Conservation (phyloP, 805 yeast genomes). For the Suhomyces prunicola region DNA sequence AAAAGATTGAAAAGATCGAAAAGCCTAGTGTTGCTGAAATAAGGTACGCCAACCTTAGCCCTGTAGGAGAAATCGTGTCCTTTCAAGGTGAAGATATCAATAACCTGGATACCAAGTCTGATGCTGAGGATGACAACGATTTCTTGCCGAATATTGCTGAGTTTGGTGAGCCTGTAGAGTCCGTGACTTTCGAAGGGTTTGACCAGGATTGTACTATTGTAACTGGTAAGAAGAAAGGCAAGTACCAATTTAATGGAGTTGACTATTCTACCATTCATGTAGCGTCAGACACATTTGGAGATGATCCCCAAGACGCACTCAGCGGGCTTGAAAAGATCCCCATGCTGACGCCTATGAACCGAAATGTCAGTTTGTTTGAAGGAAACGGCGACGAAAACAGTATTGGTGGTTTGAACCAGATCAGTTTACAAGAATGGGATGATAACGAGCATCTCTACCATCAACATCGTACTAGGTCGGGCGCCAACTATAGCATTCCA, state of each 20-base stretch:
- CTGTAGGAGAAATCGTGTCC: constrained; percentile 9
- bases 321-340: constrained; percentile 30
- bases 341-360: constrained; percentile 2
- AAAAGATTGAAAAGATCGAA: neutral
- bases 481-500: constrained; percentile 17
- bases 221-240: constrained; percentile 5
- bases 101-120: constrained; percentile 1
- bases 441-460: constrained; percentile 21
- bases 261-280: neutral
- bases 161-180: constrained; percentile 20
- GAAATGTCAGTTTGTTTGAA: neutral
- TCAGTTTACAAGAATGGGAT: constrained; percentile 35
- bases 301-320: constrained; percentile 4
- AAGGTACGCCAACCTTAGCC: constrained; percentile 1
- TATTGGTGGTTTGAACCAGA: constrained; percentile 10
- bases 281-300: neutral
- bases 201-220: constrained; percentile 18
- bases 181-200: constrained; percentile 19
- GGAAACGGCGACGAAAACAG: neutral
- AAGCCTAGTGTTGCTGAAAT: neutral
- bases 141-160: constrained; percentile 21
- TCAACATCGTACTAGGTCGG: constrained; percentile 19
- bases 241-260: constrained; percentile 2
- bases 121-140: constrained; percentile 4
- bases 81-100: neutral